Percentiles rank a stretch among this genome's conserved stretches.
Conservation (phyloP, 768 basidiomycete species). For the Mycena albidolilacea region DNA sequence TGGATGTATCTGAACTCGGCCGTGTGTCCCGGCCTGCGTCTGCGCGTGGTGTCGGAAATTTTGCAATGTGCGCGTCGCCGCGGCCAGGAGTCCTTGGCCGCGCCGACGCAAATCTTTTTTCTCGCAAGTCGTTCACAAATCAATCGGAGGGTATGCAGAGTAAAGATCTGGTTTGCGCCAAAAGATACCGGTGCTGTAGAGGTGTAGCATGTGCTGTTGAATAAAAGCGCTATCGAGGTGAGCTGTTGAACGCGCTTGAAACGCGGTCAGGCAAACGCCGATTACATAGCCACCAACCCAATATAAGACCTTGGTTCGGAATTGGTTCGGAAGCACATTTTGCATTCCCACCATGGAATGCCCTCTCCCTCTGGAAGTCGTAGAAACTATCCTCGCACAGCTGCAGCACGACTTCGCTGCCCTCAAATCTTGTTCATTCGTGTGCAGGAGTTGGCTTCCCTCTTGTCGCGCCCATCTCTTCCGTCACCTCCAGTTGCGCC, state of each 20-base stretch:
- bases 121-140: neutral
- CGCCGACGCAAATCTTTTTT: neutral
- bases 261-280: too few relatives aligned
- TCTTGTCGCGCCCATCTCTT: conserved; percentile 29
- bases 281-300: too few relatives aligned
- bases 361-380: conserved; percentile 29
- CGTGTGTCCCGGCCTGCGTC: neutral
- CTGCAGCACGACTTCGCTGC: conserved; percentile 5
- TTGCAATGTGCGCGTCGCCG: neutral
- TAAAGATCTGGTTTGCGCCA: neutral
- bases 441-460: conserved; percentile 26
- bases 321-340: too few relatives aligned
- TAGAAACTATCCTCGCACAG: conserved; percentile 22
- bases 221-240: neutral
- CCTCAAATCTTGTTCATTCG: conserved; percentile 21
- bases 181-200: neutral
- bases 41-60: neutral
- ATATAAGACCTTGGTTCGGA: too few relatives aligned
- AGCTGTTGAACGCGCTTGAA: too few relatives aligned
- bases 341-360: conserved; percentile 26
- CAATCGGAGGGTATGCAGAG: neutral
- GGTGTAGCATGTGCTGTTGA: conserved; percentile 2
- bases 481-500: conserved; percentile 21
- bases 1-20: conserved; percentile 6
- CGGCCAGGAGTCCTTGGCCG: neutral